Base-by-base conservation (phyloP, 352 stramenopile genomes). In the Peronospora tabacina region DNA sequence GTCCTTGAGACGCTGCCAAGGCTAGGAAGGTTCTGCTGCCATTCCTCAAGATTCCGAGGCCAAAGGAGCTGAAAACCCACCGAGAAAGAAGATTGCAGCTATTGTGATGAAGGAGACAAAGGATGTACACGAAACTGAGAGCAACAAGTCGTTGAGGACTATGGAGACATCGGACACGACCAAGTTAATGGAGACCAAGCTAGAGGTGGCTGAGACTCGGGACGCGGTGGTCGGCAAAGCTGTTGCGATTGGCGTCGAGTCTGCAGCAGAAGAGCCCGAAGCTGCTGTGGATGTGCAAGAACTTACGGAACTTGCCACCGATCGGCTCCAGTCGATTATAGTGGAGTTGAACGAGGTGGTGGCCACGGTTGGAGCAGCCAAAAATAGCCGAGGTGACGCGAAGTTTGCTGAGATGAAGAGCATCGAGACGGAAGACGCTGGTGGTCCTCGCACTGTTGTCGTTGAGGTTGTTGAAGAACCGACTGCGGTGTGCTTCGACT, bases 11-110 rank as follows among this genome's bases (percentile, higher is more conserved):
- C 10, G 20, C 5, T 30, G 26, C 19, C 37, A 46, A 35, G 19
- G 34, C n/a, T n/a, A 29, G 16, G 50, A 68, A 58, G 22, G 12
- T 68, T 68, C 49, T 54, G 53, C 44, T 39, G 49, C 30, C 51
- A 64, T 60, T 68, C 55, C 36, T 11, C 36, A 58, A 62, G 46
- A 52, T 55, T 15, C 58, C 9, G 19, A 13, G 44, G 13, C 29
- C 4, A 44, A 46, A 6, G 17, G 41, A 28, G n/a, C 33, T 52
- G 33, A 32, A 32, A 30, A 7, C 26, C 7, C 19, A 39, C 5
- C 29, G n/a, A 34, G 2, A 13, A 28, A 50, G 7, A 49, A 26
- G 13, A 28, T 26, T 17, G 30, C 15, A 15, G 24, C 24, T 16
- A 24, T 39, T 50, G 45, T 36, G 11, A 66, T 52, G 42, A 33